Evolutionary conservation across 345 rosid genomes (phyloP).

Genomic region (Citrus maxima): DNA sequence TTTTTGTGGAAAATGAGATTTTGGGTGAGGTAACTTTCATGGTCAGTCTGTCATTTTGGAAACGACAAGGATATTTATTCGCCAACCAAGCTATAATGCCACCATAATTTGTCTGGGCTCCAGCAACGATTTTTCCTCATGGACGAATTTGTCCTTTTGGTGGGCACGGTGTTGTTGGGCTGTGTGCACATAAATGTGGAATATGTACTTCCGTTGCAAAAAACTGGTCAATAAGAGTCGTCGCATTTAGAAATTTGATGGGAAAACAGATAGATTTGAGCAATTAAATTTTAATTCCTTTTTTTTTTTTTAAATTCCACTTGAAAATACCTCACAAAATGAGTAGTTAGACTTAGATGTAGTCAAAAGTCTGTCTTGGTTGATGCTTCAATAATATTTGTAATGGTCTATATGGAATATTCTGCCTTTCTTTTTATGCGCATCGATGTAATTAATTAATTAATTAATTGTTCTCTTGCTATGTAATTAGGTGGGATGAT

Average conservation of each 20-base stretch:
- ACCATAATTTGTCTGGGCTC: slow-evolving; percentile 37
- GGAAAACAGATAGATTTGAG: background rate
- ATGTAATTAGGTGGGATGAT: slow-evolving; percentile 57
- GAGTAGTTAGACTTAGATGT: too few relatives aligned
- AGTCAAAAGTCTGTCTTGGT: too few relatives aligned
- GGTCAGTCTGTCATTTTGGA: slow-evolving; percentile 28
- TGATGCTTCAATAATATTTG: too few relatives aligned
- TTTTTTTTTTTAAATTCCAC: too few relatives aligned
- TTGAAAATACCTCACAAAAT: too few relatives aligned
- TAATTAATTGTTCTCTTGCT: background rate
- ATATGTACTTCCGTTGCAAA: too few relatives aligned
- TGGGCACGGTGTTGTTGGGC: background rate
- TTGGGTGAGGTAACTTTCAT: slow-evolving; percentile 27
- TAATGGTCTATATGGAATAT: too few relatives aligned
- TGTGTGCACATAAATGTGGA: background rate
- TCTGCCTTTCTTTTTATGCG: background rate
- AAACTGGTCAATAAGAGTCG: too few relatives aligned
- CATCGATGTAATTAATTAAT: background rate
- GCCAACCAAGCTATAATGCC: slow-evolving; percentile 36
- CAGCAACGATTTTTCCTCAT: background rate
- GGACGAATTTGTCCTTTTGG: slow-evolving; percentile 18
- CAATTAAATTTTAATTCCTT: background rate
- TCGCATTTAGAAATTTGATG: background rate
- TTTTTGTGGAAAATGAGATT: slow-evolving; percentile 46
- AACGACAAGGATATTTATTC: slow-evolving; percentile 47